Percentiles rank a stretch among this genome's conserved stretches.
Evolutionary conservation across 2,329 filamentous ascomycete species (phyloP).

Genomic region (Rosellinia necatrix): DNA sequence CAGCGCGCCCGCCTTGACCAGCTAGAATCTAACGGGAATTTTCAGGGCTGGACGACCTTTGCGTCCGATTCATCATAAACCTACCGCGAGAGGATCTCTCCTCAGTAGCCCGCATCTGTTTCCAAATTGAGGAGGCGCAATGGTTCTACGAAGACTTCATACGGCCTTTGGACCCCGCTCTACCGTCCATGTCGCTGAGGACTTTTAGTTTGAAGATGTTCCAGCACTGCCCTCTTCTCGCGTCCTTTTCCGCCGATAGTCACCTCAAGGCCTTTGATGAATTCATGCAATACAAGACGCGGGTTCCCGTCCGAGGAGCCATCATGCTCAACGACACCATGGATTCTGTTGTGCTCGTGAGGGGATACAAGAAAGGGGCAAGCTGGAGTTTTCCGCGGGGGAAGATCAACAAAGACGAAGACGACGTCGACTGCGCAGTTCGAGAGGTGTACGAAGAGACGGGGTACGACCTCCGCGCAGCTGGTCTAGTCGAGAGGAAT

Average conservation of each 20-base stretch:
- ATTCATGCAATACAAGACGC: conserved; percentile 92
- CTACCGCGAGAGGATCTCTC: conserved; percentile 88
- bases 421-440: conserved; percentile 89
- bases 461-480: conserved; percentile 77
- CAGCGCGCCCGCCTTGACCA: not conserved
- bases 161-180: conserved; percentile 79
- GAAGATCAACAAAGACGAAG: conserved; percentile 98
- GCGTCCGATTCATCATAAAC: conserved; percentile 97
- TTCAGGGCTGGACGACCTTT: conserved; percentile 92
- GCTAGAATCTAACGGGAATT: conserved; percentile 25
- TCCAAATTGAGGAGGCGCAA: conserved; percentile 98
- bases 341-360: conserved; percentile 91
- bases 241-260: conserved; percentile 76
- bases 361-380: conserved; percentile 96
- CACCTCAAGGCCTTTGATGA: conserved; percentile 85
- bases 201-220: conserved; percentile 90
- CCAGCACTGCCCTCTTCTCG: conserved; percentile 88
- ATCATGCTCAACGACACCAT: conserved; percentile 93
- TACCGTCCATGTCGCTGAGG: conserved; percentile 84
- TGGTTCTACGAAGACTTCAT: conserved; percentile 99
- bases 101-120: conserved; percentile 92
- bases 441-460: conserved; percentile 97
- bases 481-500: conserved; percentile 75
- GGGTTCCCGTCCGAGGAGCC: conserved; percentile 90
- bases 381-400: conserved; percentile 97